Percentiles rank a stretch among this genome's conserved stretches.
These are phyloP conservation scores for Moringa oleifera DNA, from an alignment of 345 rosid species.

Conservation along the genomic window DNA sequence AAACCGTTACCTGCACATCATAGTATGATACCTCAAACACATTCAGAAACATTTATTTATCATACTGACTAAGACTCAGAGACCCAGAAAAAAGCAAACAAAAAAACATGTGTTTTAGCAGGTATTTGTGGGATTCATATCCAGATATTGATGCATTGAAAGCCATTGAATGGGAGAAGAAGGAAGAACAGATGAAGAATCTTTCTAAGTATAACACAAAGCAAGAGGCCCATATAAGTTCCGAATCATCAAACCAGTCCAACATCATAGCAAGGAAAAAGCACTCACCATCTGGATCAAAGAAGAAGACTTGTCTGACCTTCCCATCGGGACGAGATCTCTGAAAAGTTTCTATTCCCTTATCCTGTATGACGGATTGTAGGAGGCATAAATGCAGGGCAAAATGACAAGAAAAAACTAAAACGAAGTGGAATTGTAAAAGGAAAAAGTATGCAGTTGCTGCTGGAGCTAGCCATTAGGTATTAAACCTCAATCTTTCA, in stretches of 20 bases:
- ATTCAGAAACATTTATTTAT: not conserved
- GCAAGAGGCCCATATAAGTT: too few species aligned
- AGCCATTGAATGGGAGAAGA: not conserved
- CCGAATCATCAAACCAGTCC: too few species aligned
- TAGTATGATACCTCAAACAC: not conserved
- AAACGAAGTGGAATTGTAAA: not conserved
- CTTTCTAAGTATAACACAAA: not conserved
- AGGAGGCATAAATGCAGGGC: not conserved
- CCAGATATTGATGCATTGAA: too few species aligned
- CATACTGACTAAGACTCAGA: too few species aligned
- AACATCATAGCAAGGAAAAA: not conserved
- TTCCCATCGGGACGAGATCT: conserved; percentile 58
- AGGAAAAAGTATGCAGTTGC: too few species aligned
- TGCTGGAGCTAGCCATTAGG: too few species aligned
- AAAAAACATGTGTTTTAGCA: too few species aligned
- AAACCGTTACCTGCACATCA: conserved; percentile 71
- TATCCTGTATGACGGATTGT: conserved; percentile 48
- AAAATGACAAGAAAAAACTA: conserved; percentile 1
- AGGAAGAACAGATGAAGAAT: not conserved
- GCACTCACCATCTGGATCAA: conserved; percentile 81
- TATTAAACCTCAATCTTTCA: too few species aligned
- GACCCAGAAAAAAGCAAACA: too few species aligned
- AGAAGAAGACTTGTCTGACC: conserved; percentile 87
- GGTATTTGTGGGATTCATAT: too few species aligned
- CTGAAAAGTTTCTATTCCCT: conserved; percentile 67